A percentile compares a stretch with the other conserved stretches of the same genome.
Conservation (phyloP, 345 rosid species). For the Corymbia maculata region DNA sequence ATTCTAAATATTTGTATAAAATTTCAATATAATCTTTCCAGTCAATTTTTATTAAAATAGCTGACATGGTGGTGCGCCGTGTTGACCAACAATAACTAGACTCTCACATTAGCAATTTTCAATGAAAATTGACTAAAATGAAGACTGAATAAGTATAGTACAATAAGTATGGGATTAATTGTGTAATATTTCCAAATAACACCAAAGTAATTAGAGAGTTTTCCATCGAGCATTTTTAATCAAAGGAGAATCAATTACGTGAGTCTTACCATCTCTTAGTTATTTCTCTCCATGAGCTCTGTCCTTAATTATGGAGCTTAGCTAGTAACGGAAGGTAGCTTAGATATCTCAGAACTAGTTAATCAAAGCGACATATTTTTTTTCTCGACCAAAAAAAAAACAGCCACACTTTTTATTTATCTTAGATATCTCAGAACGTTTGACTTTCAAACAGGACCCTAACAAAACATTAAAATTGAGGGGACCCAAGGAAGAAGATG, state of each 20-base stretch:
- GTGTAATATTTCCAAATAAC: rapidly evolving
- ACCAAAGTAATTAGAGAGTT: neutral
- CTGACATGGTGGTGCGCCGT: rapidly evolving
- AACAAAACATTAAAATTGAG: neutral
- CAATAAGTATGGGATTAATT: too few relatives aligned
- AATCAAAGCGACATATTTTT: neutral
- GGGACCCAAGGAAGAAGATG: neutral
- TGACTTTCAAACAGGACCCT: neutral
- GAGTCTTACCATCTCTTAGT: neutral
- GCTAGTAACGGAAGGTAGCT: neutral
- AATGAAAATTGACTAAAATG: neutral
- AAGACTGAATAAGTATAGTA: too few relatives aligned
- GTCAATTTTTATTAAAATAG: neutral
- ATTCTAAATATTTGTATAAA: neutral
- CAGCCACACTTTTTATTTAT: neutral
- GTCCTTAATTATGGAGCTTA: neutral
- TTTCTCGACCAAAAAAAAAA: neutral
- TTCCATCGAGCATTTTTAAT: neutral
- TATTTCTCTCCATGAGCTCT: neutral
- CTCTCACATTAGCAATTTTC: rapidly evolving
- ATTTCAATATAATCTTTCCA: neutral
- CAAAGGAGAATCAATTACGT: neutral
- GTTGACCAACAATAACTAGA: rapidly evolving
- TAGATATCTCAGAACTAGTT: neutral
- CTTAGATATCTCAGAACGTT: neutral